These are phyloP conservation scores for Ascocoryne sarcoides DNA, from an alignment of 2,329 filamentous ascomycete species.

Conservation along the genomic window DNA sequence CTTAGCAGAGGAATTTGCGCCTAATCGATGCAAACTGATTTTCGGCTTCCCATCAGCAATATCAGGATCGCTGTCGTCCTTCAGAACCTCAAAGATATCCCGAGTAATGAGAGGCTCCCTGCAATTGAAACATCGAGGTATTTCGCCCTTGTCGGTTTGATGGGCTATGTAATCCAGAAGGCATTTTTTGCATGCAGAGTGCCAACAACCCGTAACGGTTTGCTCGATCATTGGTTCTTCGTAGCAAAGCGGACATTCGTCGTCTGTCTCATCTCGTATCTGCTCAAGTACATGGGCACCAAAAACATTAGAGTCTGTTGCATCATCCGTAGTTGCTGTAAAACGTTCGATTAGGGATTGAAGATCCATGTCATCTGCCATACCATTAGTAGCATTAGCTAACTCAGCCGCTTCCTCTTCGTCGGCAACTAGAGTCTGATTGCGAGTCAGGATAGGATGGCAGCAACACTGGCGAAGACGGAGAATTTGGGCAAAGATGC, in stretches of 20 bases:
- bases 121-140: constrained; percentile 84
- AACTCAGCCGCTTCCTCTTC: constrained; percentile 75
- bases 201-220: constrained; percentile 93
- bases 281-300: constrained; percentile 82
- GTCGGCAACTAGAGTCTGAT: constrained; percentile 74
- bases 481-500: constrained; percentile 93
- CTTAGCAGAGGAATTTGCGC: constrained; percentile 73
- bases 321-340: constrained; percentile 55
- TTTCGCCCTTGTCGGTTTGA: constrained; percentile 65
- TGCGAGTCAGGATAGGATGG: constrained; percentile 81
- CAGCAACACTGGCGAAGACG: constrained; percentile 90
- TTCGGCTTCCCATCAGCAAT: constrained; percentile 36
- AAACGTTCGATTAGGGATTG: constrained; percentile 79
- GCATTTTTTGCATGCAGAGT: constrained; percentile 91
- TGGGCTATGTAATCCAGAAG: constrained; percentile 85
- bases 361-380: constrained; percentile 95
- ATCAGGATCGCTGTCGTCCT: constrained; percentile 57
- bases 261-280: constrained; percentile 80
- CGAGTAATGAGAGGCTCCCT: constrained; percentile 71
- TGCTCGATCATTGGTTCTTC: constrained; percentile 96
- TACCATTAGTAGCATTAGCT: constrained; percentile 68
- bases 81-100: constrained; percentile 87
- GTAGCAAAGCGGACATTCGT: constrained; percentile 89
- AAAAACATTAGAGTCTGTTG: constrained; percentile 59
- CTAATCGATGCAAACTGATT: constrained; percentile 53